Base-by-base conservation (phyloP, 169 alveolate genomes). In the Toxoplasma gondii region DNA sequence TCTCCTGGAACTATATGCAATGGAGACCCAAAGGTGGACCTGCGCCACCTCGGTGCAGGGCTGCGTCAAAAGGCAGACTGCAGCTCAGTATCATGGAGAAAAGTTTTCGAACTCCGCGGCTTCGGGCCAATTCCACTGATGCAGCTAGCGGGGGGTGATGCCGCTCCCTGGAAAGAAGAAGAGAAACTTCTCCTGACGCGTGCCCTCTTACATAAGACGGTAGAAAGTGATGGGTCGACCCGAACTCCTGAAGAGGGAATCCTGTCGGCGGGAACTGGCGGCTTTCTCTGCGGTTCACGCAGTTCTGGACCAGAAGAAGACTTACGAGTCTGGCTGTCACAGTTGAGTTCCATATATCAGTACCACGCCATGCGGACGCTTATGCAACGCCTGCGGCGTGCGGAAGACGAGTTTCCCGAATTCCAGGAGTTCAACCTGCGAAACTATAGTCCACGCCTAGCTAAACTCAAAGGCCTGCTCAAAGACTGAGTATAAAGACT, bases 401-500 rank as follows among this genome's bases (percentile, higher is more conserved):
- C 90, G n/a, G 90, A 82, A 43, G 64, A 43, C 90, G 67, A 82
- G 64, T 82, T 82, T 24, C 90, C 90, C 69, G 90, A 82, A 31
- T 82, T 82, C 67, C 44, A 82, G 36, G 90, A 82, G 64, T 82
- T 82, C 90, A 82, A 82, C 64, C 22, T 82, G 69, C 2, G 90
- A 82, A 82, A 82, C n/a, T 82, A 31, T 31, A 82, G 36, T 82
- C 90, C 67, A 10, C 54, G 67, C n/a, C n/a, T 38, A 22, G 90
- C 90, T 22, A 82, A 82, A 44, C 90, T 41, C 54, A 82, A 39
- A 43, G 90, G 64, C 53, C 36, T 82, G 53, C 90, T 82, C 12
- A 82, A 78, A 38, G 86, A 78, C 86, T 78, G 86, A 78, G 29
- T 16, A n/a, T 64, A 64, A 22, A 22, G 78, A 78, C 49, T n/a